Evolutionary conservation across 441 rosid species (phyloP), one percentile per base, ranked within the genome.

Genomic region (Daphne laureola): DNA sequence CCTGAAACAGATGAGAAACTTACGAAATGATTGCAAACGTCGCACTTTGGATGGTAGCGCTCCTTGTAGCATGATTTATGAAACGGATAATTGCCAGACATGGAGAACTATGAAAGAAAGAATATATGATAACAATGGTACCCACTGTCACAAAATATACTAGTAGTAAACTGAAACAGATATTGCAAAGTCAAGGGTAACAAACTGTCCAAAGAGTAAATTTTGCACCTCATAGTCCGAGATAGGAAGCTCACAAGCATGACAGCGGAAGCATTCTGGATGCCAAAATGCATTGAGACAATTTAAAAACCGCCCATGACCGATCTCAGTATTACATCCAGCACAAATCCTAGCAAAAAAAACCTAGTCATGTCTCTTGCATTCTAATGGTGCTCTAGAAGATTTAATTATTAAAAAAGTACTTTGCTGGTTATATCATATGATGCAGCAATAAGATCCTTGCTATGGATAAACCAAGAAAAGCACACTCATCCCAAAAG

Each of bases 31-130:
- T 60, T 74, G 83, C 93, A 84, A 44, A 84, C 86, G 67, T 84
- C 93, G 52, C 93, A 84, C 75, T 84, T 84, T 6, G 93, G 93
- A 74, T 79, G 84, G 64, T 73, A 74, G 59, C 74, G 75, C 74
- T 84, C 93, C 74, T 67, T 82, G 68, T 84, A 84, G 71, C 93
- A 84, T 57, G 66, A 57, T 68, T 80, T 78, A 69, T 84, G 93
- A 62, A 79, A 84, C 58, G 83, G 81, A 54, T 73, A 75, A 70
- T 82, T 79, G 58, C 84, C 86, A 7, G 83, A 76, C 74, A 80
- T 78, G 45, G 93, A 82, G 59, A 82, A 84, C 93, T 84, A 62
- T 54, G 72, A 46, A 52, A 63, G 49, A 49, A 59, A 59, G 44
- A 23, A 56, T n/a, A 51, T 16, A 53, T n/a, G 31, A 43, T 54